These are phyloP conservation scores for Blepharisma undulans DNA, from an alignment of 169 alveolate species.

Conservation along the genomic window DNA sequence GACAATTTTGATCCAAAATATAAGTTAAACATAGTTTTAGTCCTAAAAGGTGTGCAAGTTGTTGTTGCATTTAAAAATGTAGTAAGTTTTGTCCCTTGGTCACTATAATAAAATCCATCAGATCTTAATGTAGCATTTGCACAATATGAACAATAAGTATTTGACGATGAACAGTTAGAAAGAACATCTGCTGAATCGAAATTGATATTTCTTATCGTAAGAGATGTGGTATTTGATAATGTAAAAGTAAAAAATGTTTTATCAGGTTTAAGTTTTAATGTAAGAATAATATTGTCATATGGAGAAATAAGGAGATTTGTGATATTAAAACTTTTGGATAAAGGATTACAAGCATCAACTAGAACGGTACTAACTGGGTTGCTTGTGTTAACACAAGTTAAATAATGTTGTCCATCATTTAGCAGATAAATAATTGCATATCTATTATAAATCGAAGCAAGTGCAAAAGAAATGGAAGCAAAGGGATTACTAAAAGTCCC, in stretches of 20 bases:
- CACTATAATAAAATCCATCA: not conserved
- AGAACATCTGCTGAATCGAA: not conserved
- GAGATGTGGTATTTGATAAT: not conserved
- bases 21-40: not conserved
- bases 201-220: not conserved
- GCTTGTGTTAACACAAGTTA: not conserved
- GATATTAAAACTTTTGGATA: not conserved
- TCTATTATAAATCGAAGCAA: not conserved
- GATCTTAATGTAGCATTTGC: not conserved
- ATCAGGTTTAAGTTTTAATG: not conserved
- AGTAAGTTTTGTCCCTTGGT: not conserved
- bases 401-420: not conserved
- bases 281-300: not conserved
- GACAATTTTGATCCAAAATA: not conserved
- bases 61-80: not conserved
- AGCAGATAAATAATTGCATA: not conserved
- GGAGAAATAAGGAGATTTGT: not conserved
- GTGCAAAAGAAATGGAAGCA: not conserved
- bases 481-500: not conserved
- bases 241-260: not conserved
- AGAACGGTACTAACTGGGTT: not conserved
- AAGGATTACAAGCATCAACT: not conserved
- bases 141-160: not conserved
- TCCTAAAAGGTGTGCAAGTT: not conserved
- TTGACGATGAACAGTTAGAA: not conserved